Conservation (phyloP, 2,329 filamentous ascomycete species). For the Beauveria australis region DNA sequence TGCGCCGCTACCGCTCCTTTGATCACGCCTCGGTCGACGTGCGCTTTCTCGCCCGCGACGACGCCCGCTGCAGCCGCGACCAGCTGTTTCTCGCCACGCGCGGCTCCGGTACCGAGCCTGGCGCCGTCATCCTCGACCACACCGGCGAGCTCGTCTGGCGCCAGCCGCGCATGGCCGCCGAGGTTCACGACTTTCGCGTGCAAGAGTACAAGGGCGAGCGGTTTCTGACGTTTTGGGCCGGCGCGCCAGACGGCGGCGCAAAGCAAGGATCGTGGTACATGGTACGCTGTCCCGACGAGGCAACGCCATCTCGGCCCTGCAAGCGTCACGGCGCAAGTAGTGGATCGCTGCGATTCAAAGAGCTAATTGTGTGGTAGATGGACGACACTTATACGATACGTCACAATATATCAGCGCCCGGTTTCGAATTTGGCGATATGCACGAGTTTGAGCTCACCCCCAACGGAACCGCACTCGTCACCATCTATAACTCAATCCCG, state of each 20-base stretch:
- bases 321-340: background rate
- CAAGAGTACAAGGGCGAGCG: slow-evolving; percentile 14
- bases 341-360: background rate
- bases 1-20: slow-evolving; percentile 10
- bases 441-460: slow-evolving; percentile 30
- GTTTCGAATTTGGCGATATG: slow-evolving; percentile 24
- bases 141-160: slow-evolving; percentile 21
- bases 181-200: slow-evolving; percentile 13
- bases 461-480: slow-evolving; percentile 28
- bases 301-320: background rate
- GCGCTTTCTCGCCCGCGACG: slow-evolving; percentile 4
- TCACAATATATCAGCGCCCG: slow-evolving; percentile 2
- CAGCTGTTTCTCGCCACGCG: slow-evolving; percentile 9
- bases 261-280: slow-evolving; percentile 36
- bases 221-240: slow-evolving; percentile 23
- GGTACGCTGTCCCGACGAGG: slow-evolving; percentile 20
- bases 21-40: slow-evolving; percentile 9
- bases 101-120: slow-evolving; percentile 9
- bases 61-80: slow-evolving; percentile 8
- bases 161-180: slow-evolving; percentile 15
- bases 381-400: slow-evolving; percentile 9
- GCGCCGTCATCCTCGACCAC: slow-evolving; percentile 18
- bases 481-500: slow-evolving; percentile 26
- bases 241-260: slow-evolving; percentile 34
- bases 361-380: background rate